These are phyloP conservation scores for Tricladium varicosporioides DNA, from an alignment of 2,329 filamentous ascomycete genomes.

Conservation along the genomic window DNA sequence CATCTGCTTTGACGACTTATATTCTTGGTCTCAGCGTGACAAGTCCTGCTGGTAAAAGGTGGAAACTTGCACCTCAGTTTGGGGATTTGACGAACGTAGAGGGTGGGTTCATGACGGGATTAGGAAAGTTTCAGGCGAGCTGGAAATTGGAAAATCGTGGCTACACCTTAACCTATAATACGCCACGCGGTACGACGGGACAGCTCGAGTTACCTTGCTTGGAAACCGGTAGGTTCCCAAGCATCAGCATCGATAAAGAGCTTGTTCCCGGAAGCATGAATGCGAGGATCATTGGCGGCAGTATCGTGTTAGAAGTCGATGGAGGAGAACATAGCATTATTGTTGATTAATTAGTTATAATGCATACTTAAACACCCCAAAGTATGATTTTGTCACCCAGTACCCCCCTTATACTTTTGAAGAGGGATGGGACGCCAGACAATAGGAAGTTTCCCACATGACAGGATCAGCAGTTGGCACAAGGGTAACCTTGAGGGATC, in stretches of 20 bases:
- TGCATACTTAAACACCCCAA: neutral
- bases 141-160: slow-evolving; percentile 31
- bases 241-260: slow-evolving; percentile 15
- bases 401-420: no score
- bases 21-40: slow-evolving; percentile 42
- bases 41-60: slow-evolving; percentile 35
- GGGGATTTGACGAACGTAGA: slow-evolving; percentile 39
- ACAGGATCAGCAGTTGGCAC: neutral
- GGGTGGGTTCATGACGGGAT: slow-evolving; percentile 39
- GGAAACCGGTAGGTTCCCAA: slow-evolving; percentile 7
- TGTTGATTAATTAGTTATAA: neutral
- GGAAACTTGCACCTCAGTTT: slow-evolving; percentile 40
- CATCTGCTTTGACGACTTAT: slow-evolving; percentile 43
- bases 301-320: slow-evolving; percentile 6
- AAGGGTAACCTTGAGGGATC: neutral
- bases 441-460: no score
- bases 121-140: slow-evolving; percentile 38
- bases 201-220: slow-evolving; percentile 11
- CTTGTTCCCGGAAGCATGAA: neutral
- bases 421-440: no score
- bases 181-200: slow-evolving; percentile 15
- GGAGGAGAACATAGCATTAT: slow-evolving; percentile 13
- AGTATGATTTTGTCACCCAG: no score
- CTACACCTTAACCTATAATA: slow-evolving; percentile 14
- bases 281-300: neutral